phyloP scores from a whole-genome alignment of 805 yeast genomes.

The Teunomyces kruisii region DNA sequence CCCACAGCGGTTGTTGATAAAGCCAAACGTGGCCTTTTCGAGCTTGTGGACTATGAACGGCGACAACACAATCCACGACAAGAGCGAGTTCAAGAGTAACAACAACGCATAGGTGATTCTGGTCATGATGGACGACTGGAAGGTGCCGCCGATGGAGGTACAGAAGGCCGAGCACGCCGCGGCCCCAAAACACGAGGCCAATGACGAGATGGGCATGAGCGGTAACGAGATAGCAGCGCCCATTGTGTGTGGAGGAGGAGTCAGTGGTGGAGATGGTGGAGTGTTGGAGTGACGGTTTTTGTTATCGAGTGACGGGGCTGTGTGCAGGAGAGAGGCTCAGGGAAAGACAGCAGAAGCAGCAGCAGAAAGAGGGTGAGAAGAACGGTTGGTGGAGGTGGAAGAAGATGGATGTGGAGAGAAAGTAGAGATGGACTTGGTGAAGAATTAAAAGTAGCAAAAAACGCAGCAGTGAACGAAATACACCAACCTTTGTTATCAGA shows the following conservation, averaged over 20 bases:
- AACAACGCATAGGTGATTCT: conserved; percentile 82
- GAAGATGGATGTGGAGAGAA: too few species aligned
- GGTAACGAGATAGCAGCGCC: conserved; percentile 76
- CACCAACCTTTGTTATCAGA: too few species aligned
- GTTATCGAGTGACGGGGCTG: neutral
- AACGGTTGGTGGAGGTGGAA: too few species aligned
- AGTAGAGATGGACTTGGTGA: too few species aligned
- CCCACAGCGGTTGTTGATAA: conserved; percentile 68
- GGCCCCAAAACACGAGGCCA: conserved; percentile 80
- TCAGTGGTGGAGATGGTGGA: neutral
- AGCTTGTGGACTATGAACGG: conserved; percentile 75
- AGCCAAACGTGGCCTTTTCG: conserved; percentile 67
- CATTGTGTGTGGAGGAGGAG: conserved; percentile 33
- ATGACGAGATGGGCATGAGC: conserved; percentile 45
- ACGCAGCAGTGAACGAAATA: too few species aligned
- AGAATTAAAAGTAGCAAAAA: too few species aligned
- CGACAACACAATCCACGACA: conserved; percentile 92
- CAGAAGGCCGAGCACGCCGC: conserved; percentile 63
- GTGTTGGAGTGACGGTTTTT: neutral
- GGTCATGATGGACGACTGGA: conserved; percentile 77
- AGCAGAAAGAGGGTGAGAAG: too few species aligned
- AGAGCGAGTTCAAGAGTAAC: conserved; percentile 70
- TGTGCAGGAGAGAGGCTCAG: neutral
- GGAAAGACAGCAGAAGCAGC: too few species aligned
- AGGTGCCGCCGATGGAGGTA: conserved; percentile 52